Evolutionary conservation across 2,329 filamentous ascomycete species (phyloP).

Genomic region (Hymenoscyphus fraxineus): DNA sequence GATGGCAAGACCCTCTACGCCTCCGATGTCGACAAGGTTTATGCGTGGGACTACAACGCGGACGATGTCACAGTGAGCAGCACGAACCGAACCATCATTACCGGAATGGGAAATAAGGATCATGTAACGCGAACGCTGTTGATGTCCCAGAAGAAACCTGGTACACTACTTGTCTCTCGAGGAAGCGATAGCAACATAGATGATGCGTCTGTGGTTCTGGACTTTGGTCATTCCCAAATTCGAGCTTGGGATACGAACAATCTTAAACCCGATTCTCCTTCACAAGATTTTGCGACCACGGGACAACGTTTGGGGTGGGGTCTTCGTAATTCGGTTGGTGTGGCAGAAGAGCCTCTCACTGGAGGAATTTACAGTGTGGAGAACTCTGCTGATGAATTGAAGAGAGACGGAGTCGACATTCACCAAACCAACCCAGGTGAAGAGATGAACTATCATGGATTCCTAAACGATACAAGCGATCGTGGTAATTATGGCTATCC

Average conservation of each 20-base stretch:
- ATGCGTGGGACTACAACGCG: slow-evolving; percentile 63
- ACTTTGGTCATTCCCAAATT: slow-evolving; percentile 62
- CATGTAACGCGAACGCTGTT: slow-evolving; percentile 66
- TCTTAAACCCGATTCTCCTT: slow-evolving; percentile 26
- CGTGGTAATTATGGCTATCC: slow-evolving; percentile 68
- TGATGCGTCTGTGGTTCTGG: slow-evolving; percentile 44
- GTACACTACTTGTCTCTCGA: slow-evolving; percentile 60
- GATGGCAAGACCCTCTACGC: slow-evolving; percentile 54
- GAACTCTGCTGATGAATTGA: slow-evolving; percentile 65
- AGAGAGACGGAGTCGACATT: slow-evolving; percentile 55
- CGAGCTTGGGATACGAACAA: slow-evolving; percentile 53
- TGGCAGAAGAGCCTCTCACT: slow-evolving; percentile 57
- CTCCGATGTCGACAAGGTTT: slow-evolving; percentile 57
- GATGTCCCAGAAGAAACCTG: slow-evolving; percentile 51
- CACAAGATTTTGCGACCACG: slow-evolving; percentile 47
- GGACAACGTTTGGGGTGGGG: slow-evolving; percentile 61
- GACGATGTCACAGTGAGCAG: slow-evolving; percentile 42
- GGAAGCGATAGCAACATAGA: slow-evolving; percentile 65
- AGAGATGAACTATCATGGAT: slow-evolving; percentile 69
- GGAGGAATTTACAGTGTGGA: slow-evolving; percentile 60
- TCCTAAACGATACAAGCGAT: slow-evolving; percentile 38
- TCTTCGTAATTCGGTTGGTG: slow-evolving; percentile 66
- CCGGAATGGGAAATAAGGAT: slow-evolving; percentile 58
- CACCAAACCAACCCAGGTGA: slow-evolving; percentile 69
- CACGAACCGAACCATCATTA: slow-evolving; percentile 51